Evolutionary conservation across 2,329 filamentous ascomycete genomes (phyloP), one percentile per base, ranked within the genome.

Genomic region (Daldinia sp.): DNA sequence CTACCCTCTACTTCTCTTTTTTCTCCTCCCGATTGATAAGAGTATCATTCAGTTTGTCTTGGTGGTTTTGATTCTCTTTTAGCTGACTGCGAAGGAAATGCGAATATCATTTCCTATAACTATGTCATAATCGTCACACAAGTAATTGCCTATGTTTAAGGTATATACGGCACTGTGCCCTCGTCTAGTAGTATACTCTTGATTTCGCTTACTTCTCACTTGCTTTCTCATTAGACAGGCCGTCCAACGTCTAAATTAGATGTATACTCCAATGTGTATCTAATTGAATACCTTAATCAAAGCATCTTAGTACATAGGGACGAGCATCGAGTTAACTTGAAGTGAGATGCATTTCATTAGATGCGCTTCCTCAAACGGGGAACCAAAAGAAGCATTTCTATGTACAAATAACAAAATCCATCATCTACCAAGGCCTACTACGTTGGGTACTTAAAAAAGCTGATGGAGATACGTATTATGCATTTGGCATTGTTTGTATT

Each of bases 291-390:
- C 20, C 20, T 23, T 23, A 23, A 50, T 54, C 15, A 39, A 4
- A 55, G 5, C 20, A 55, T 26, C 30, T 23, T 18, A 23, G 4
- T 9, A 46, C 23, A n/a, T n/a, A 7, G 30, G 18, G 13, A 42
- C 33, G 41, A 63, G 60, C 18, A 30, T 44, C 9, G 51, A 10
- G 55, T 63, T 63, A 33, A 30, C 26, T 64, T 61, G 64, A 67
- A 70, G 67, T 59, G 60, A 62, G 59, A 66, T 70, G 62, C 69
- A 69, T 35, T 35, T 35, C 33, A 35, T 69, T 67, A 69, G 44
- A 59, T 53, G 56, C 63, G 50, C 56, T 68, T 68, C 65, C 42
- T 60, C 33, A 53, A 68, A 66, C 62, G 65, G 35, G 35, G 35
- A 35, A 39, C 3, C 10, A 65, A 63, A 50, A 54, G 44, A 65